Conservation (phyloP, 371 early-diverging fungal species). For the Parasitella parasitica region DNA sequence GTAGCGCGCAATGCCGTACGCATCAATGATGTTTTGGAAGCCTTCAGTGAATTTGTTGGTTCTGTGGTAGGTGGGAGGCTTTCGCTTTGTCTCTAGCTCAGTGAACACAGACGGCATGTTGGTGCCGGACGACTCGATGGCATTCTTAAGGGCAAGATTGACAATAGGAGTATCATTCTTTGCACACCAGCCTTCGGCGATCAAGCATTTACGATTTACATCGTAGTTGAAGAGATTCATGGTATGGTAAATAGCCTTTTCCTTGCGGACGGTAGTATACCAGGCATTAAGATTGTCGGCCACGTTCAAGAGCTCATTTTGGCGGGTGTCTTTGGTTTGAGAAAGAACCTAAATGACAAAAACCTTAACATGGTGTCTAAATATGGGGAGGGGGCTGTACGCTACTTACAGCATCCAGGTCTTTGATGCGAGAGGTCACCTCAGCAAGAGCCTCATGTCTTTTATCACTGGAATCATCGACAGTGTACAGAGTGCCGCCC, state of each 20-base stretch:
- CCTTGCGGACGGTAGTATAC: constrained; percentile 91
- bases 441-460: constrained; percentile 77
- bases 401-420: constrained; percentile 35
- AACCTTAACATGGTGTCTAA: no score
- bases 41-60: constrained; percentile 95
- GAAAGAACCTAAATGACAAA: constrained; percentile 57
- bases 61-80: constrained; percentile 94
- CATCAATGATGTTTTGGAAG: constrained; percentile 97
- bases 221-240: constrained; percentile 96
- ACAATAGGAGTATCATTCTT: constrained; percentile 76
- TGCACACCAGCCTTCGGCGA: constrained; percentile 98
- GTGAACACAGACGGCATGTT: constrained; percentile 85
- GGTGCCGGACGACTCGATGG: constrained; percentile 85
- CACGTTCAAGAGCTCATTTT: constrained; percentile 78
- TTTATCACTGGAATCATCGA: constrained; percentile 77
- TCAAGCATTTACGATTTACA: constrained; percentile 86
- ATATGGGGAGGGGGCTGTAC: no score
- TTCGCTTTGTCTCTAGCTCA: constrained; percentile 76
- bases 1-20: constrained; percentile 98
- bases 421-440: constrained; percentile 52
- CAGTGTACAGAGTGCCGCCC: constrained; percentile 91
- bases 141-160: constrained; percentile 80
- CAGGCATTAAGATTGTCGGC: constrained; percentile 84
- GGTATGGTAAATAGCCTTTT: constrained; percentile 96
- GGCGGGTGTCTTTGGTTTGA: constrained; percentile 79